Evolutionary conservation across 768 basidiomycete species (phyloP), one percentile per base, ranked within the genome.

Genomic region (Suillus variegatus): DNA sequence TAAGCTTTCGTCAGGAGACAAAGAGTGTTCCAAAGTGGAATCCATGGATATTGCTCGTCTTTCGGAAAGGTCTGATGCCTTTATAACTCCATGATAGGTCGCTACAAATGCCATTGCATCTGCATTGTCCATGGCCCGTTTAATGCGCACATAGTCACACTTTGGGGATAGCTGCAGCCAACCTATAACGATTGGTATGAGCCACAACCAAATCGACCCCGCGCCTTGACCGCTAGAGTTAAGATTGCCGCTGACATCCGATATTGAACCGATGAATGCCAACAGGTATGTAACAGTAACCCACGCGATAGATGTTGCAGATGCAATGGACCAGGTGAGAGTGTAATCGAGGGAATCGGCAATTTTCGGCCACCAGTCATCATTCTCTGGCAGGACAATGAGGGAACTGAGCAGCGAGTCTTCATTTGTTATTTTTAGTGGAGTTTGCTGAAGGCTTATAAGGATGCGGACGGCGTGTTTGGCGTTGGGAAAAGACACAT

Each of bases 141-240:
- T 51, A 10, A 82, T 70, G 13, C 79, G 75, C 2, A 47, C 47
- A 6, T 73, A 71, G 66, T 81, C 78, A 56, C 79, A 80, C 64
- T 81, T 78, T 0, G 81, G 81, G 0, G 81, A 79, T 9, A 82
- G 65, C 58, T 80, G 73, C 10, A 82, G 68, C 78, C 81, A 82
- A 7, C 81, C 78, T 4, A 78, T 67, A 14, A 81, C 77, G 7
- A 83, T 66, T 0, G 82, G 76, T 9, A 83, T 46, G 22, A 83
- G 73, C 81, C 82, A 84, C 6, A 83, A 67, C 81, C 81, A 84
- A 16, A 79, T 68, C 4, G 78, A 77, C 3, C 78, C 81, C 9
- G 79, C 76, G 25, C 75, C 78, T 61, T 81, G 75, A 0, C 81
- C 81, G 40, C 72, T 79, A 1, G 74, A 71, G 40, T 76, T 69